Conservation (phyloP, 148 eudicot species). For the Heliosperma pusillum region DNA sequence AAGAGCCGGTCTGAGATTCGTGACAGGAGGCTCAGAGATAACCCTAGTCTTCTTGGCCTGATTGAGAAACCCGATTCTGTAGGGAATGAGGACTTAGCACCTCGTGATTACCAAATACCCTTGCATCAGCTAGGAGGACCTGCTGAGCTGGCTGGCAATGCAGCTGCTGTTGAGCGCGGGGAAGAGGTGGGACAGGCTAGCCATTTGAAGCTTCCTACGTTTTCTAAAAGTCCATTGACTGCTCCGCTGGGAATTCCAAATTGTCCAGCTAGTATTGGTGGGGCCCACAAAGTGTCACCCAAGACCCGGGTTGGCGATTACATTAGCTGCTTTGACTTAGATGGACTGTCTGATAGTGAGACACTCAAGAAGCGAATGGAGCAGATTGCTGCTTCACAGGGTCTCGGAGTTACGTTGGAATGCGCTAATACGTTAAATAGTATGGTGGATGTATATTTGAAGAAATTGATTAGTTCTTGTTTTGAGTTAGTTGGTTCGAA, state of each 20-base stretch:
- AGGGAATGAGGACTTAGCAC: slow-evolving; percentile 42
- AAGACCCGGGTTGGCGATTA: slow-evolving; percentile 22
- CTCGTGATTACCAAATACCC: slow-evolving; percentile 44
- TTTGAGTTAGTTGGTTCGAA: slow-evolving; percentile 43
- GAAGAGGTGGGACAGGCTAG: slow-evolving; percentile 44
- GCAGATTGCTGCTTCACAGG: too few species aligned
- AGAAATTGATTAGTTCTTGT: slow-evolving; percentile 49
- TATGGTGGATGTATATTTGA: slow-evolving; percentile 55
- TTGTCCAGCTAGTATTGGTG: slow-evolving; percentile 48
- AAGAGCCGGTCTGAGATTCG: slow-evolving; percentile 41
- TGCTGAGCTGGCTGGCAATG: slow-evolving; percentile 36
- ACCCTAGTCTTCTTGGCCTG: slow-evolving; percentile 53
- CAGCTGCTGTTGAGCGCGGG: slow-evolving; percentile 30
- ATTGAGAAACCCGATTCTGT: slow-evolving; percentile 40
- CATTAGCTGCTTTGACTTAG: slow-evolving; percentile 35
- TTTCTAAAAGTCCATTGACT: slow-evolving; percentile 32
- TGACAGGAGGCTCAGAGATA: slow-evolving; percentile 45
- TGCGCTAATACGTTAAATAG: slow-evolving; percentile 49
- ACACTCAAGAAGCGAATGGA: slow-evolving; percentile 47
- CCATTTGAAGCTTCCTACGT: slow-evolving; percentile 26
- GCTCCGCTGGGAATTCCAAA: slow-evolving; percentile 57
- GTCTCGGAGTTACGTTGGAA: slow-evolving; percentile 50
- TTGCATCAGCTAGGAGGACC: slow-evolving; percentile 36
- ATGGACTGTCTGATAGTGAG: slow-evolving; percentile 36
- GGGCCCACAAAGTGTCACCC: slow-evolving; percentile 43